Evolutionary conservation across 352 stramenopile species (phyloP).

Genomic region (Aphanomyces cochlioides): DNA sequence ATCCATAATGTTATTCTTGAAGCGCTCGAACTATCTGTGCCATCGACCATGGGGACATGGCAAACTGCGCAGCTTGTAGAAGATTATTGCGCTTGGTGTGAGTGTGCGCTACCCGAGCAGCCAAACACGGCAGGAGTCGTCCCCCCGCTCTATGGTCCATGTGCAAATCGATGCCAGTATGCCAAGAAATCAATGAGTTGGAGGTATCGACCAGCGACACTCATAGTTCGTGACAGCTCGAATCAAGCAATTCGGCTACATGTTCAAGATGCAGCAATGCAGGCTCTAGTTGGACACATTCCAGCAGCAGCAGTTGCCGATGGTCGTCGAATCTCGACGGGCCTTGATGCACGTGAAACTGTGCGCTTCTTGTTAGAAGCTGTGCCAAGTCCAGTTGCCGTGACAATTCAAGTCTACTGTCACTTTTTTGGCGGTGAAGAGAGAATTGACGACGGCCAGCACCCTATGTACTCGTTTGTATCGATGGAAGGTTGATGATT

Average conservation of each 20-base stretch:
- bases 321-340: background rate
- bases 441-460: background rate
- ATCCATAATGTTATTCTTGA: conserved; percentile 2
- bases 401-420: conserved; percentile 27
- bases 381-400: background rate
- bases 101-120: conserved; percentile 20
- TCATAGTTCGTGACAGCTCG: conserved; percentile 1
- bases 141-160: conserved; percentile 18
- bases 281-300: conserved; percentile 12
- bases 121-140: background rate
- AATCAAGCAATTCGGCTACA: background rate
- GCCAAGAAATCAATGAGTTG: background rate
- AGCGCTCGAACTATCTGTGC: background rate
- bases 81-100: conserved; percentile 25
- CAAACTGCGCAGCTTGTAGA: conserved; percentile 6
- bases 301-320: conserved; percentile 15
- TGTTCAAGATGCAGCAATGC: conserved; percentile 22
- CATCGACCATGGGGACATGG: conserved; percentile 4
- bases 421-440: conserved; percentile 2
- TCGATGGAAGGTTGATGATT: background rate
- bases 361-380: conserved; percentile 6
- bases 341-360: background rate
- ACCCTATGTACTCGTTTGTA: conserved; percentile 1
- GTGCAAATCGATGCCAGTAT: conserved; percentile 17
- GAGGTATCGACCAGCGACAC: conserved; percentile 11